Evolutionary conservation across 495 filamentous ascomycete species (phyloP).

Genomic region (Penicillium longicatenatum): DNA sequence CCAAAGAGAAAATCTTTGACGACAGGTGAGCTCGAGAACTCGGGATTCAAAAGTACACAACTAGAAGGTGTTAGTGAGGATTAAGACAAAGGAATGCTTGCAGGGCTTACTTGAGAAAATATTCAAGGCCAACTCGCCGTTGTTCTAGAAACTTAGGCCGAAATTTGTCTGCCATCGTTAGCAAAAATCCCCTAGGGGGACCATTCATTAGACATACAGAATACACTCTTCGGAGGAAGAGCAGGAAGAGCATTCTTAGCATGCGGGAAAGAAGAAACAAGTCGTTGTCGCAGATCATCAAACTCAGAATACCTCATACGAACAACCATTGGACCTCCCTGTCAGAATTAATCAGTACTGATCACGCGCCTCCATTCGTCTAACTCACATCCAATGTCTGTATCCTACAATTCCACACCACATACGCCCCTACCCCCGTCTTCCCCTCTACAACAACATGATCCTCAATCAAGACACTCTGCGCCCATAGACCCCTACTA

Average conservation of each 20-base stretch:
- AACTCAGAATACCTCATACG: constrained; percentile 77
- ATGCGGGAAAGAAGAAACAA: constrained; percentile 65
- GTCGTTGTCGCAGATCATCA: constrained; percentile 58
- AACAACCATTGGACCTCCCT: constrained; percentile 63
- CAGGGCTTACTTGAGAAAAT: constrained; percentile 67
- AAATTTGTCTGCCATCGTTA: constrained; percentile 58
- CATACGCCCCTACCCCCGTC: constrained; percentile 67
- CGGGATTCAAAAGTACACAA: constrained; percentile 68
- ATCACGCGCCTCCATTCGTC: constrained; percentile 4
- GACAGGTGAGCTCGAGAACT: constrained; percentile 67
- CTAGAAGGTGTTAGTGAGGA: constrained; percentile 30
- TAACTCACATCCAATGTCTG: constrained; percentile 67
- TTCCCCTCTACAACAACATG: constrained; percentile 64
- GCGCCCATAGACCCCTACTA: constrained; percentile 66
- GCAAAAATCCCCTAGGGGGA: background rate
- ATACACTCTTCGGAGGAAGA: constrained; percentile 68
- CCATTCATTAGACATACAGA: constrained; percentile 54
- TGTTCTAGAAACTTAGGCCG: constrained; percentile 68
- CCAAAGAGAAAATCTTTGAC: constrained; percentile 73
- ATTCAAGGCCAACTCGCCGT: constrained; percentile 63
- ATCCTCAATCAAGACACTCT: constrained; percentile 65
- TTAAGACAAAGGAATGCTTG: background rate
- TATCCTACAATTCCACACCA: constrained; percentile 73
- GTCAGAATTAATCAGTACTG: constrained; percentile 19
- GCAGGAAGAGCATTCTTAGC: constrained; percentile 63